A percentile compares a stretch with the other conserved stretches of the same genome.
Conservation (phyloP, 805 yeast species). For the Yarrowia sp. region DNA sequence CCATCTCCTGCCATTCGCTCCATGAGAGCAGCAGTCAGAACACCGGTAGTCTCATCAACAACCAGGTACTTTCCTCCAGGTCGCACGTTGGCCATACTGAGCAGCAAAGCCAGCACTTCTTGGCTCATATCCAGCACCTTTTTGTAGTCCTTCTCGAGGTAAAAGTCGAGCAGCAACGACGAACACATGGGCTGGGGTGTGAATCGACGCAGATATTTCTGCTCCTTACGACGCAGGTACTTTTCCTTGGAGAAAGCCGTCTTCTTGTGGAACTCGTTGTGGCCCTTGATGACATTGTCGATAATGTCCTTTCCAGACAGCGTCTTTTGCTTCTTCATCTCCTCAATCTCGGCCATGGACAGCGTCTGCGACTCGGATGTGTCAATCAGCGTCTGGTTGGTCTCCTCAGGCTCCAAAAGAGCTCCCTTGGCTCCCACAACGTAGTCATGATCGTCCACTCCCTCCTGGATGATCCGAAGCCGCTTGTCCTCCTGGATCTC, state of each 20-base stretch:
- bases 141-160: conserved; percentile 71
- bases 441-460: conserved; percentile 41
- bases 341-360: conserved; percentile 77
- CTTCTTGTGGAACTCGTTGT: conserved; percentile 82
- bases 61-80: conserved; percentile 89
- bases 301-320: conserved; percentile 72
- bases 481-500: conserved; percentile 62
- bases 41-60: conserved; percentile 92
- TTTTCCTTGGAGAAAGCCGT: conserved; percentile 89
- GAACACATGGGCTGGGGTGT: conserved; percentile 74
- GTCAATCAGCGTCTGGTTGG: conserved; percentile 63
- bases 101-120: conserved; percentile 74
- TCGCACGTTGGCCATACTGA: conserved; percentile 76
- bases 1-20: conserved; percentile 84
- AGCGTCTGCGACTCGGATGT: conserved; percentile 69
- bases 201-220: conserved; percentile 82
- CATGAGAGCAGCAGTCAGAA: conserved; percentile 77
- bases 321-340: conserved; percentile 60
- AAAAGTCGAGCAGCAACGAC: conserved; percentile 67
- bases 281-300: conserved; percentile 75
- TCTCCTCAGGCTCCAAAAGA: conserved; percentile 46
- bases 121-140: conserved; percentile 76
- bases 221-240: conserved; percentile 86
- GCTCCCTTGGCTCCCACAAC: conserved; percentile 36
- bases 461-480: conserved; percentile 39